These are phyloP conservation scores for Penicillium sp. DNA, from an alignment of 2,329 filamentous ascomycete species.

Conservation along the genomic window DNA sequence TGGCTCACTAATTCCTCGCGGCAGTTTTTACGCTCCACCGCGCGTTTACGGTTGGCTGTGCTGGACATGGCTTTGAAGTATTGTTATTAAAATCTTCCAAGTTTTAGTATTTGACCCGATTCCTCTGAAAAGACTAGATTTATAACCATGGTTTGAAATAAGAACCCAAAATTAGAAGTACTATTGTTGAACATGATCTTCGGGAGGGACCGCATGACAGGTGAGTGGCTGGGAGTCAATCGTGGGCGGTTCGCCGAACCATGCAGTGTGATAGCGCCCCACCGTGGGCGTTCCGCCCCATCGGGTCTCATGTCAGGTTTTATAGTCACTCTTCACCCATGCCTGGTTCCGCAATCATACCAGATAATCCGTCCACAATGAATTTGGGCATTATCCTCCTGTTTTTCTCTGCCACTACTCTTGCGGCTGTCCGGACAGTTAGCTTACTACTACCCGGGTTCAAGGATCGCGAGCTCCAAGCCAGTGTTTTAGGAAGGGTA, in stretches of 20 bases:
- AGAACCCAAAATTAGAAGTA: not conserved
- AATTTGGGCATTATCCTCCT: not conserved
- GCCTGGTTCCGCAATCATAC: not conserved
- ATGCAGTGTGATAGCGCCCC: constrained; percentile 1
- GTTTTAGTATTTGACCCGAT: not conserved
- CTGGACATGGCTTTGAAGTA: not conserved
- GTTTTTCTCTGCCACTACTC: not conserved
- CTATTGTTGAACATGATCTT: not conserved
- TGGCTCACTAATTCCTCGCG: not conserved
- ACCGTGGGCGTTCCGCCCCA: constrained; percentile 1
- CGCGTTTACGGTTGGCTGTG: not conserved
- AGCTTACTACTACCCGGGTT: not conserved
- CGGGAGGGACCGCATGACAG: not conserved
- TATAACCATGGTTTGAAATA: not conserved
- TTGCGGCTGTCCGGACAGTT: not conserved
- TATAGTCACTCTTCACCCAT: not conserved
- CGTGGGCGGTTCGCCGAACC: not conserved
- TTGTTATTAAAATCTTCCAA: not conserved
- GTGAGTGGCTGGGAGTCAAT: not conserved
- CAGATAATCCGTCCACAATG: not conserved
- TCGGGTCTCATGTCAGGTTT: not conserved
- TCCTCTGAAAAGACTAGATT: not conserved
- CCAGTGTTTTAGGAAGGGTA: not conserved
- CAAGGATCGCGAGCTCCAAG: not conserved
- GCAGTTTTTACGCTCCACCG: not conserved